Evolutionary conservation across 179 eudicot species (phyloP), one percentile per base, ranked within the genome.

Genomic region (Pouteria campechiana): DNA sequence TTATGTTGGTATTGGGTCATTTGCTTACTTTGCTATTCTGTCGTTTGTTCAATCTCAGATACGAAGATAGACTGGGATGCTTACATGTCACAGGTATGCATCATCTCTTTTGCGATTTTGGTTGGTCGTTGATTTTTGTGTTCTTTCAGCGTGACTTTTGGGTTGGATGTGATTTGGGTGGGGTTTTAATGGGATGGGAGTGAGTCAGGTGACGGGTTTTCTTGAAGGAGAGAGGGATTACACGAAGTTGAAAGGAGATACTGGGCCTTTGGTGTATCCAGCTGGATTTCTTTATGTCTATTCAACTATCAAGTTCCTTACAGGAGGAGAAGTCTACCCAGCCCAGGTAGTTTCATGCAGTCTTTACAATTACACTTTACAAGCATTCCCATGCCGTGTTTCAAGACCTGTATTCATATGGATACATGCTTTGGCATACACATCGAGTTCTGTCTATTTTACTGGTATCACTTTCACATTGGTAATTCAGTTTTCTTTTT

Each of bases 1-100:
- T 27, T 6, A 25, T 25, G 8, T 41, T 17, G 11, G 19, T 7
- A 13, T 27, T 41, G 20, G 14, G 3, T 27, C 35, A 30, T 39
- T 13, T 50, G 27, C 32, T 35, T 32, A 28, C 34, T 34, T 36
- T 55, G 28, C n/a, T n/a, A n/a, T n/a, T n/a, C n/a, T n/a, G n/a
- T n/a, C n/a, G n/a, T n/a, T n/a, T n/a, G n/a, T n/a, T n/a, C n/a
- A n/a, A 36, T 12, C 45, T 24, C 73, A 84, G 95, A 84, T 51
- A 84, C 95, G 3, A 81, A 84, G 60, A 84, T 84, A 45, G 95
- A 84, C 61, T 84, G 95, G 95, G 87, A 84, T 57, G 95, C 95
- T 30, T 84, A 84, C 49, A 84, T 84, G 95, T 70, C 83, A 47
- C 95, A 84, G 79, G 95, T 78, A 23, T 11, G 54, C 55, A 15